These are phyloP conservation scores for Fomes fomentarius DNA, from an alignment of 1,284 basidiomycete species.

Conservation along the genomic window DNA sequence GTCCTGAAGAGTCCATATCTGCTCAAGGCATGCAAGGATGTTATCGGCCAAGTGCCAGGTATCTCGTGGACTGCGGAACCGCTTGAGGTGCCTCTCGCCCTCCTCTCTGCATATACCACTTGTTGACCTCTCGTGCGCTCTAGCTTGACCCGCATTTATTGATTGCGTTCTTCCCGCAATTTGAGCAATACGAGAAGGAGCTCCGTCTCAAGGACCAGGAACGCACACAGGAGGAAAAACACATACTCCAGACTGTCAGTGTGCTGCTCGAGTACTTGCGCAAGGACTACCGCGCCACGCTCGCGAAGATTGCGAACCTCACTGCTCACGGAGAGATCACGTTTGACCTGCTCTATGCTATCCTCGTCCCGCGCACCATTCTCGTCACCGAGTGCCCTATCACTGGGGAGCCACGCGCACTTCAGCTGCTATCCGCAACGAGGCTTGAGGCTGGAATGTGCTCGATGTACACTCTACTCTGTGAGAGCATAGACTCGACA, in stretches of 20 bases:
- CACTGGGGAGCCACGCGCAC: constrained; percentile 51
- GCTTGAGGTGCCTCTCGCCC: constrained; percentile 41
- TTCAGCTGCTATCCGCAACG: constrained; percentile 42
- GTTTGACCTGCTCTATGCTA: constrained; percentile 53
- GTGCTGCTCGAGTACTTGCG: constrained; percentile 50
- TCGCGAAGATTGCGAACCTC: constrained; percentile 48
- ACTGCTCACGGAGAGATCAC: constrained; percentile 57
- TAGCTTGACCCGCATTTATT: constrained; percentile 57
- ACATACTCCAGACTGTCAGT: constrained; percentile 44
- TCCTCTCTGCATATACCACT: too few species aligned
- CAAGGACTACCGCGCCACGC: constrained; percentile 50
- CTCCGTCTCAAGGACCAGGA: constrained; percentile 43
- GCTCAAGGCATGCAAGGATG: constrained; percentile 54
- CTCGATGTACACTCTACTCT: constrained; percentile 41
- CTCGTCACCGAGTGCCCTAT: constrained; percentile 52
- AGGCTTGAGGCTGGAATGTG: constrained; percentile 35
- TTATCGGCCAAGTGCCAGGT: constrained; percentile 53
- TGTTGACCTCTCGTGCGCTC: background rate
- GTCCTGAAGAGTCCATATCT: constrained; percentile 61
- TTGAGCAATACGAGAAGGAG: constrained; percentile 44
- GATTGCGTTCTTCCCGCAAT: constrained; percentile 50
- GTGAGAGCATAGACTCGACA: constrained; percentile 47
- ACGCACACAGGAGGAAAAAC: constrained; percentile 37
- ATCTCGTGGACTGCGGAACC: constrained; percentile 59
- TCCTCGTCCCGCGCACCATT: constrained; percentile 53